Base-by-base conservation (phyloP, 2,329 filamentous ascomycete genomes). In the Apiospora malaysiana region DNA sequence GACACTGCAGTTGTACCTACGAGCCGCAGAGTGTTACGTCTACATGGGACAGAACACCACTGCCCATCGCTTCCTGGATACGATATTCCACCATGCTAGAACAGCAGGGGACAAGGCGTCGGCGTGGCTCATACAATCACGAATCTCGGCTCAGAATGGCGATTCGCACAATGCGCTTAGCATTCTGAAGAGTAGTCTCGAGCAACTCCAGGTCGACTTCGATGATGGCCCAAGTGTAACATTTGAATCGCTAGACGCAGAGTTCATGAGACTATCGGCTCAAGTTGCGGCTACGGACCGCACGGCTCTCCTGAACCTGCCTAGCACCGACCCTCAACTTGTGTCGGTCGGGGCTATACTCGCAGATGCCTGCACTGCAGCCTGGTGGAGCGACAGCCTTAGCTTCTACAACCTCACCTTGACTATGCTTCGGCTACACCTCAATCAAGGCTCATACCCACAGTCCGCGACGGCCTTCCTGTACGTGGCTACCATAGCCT, bases 1-100 rank as follows among this genome's bases (percentile, higher is more conserved):
- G 82, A 97, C 94, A 0, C 85, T 97, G 73, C 90, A 92, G 73
- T 85, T 97, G 2, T 91, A 94, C 79, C 90, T 94, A 5, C 90
- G 93, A 69, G 90, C 93, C 5, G 93, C 94, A 4, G 94, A 97
- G 79, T 94, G 93, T 78, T 92, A 93, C 75, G 90, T 94, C 77
- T 94, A 93, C 77, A 92, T 95, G 84, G 90, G 90, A 5, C 89
- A 94, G 74, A 89, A 91, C 71, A 83, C 87, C 1, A 87, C 91
- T 69, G 93, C 94, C 27, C 87, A 91, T 56, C 84, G 86, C 40
- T 82, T 95, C n/a, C 87, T 97, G 16, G 82, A 89, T 27, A 89
- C 88, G 2, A 89, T 97, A 6, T 93, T 96, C 75, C 80, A 83
- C 43, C 88, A 93, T 75, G 93, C 93, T 0, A 91, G 88, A 74